Conservation (phyloP, 1,284 basidiomycete genomes). For the Cystobasidium pallidum region DNA sequence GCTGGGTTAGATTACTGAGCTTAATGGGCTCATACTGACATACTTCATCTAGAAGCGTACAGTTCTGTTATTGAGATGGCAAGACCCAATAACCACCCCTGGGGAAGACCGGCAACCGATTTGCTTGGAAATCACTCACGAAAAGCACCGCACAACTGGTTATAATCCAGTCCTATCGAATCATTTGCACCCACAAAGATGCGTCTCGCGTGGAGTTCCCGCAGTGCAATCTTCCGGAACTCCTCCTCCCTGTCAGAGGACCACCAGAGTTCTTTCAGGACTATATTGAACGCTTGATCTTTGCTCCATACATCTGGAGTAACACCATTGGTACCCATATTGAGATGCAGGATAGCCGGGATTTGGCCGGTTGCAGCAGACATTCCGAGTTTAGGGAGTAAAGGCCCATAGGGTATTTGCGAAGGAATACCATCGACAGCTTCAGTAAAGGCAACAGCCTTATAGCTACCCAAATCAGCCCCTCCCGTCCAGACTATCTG, state of each 20-base stretch:
- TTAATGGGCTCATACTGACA: no score
- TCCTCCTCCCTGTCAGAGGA: background rate
- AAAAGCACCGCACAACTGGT: background rate
- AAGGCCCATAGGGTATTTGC: background rate
- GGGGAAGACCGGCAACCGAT: no score
- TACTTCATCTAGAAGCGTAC: background rate
- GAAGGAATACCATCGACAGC: background rate
- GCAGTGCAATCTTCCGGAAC: constrained; percentile 3
- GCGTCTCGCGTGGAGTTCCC: background rate
- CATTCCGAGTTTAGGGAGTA: constrained; percentile 4
- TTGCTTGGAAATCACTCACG: background rate
- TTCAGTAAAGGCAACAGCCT: background rate
- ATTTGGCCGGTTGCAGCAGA: constrained; percentile 2
- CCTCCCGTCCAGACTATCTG: constrained; percentile 6
- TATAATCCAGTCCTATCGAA: background rate
- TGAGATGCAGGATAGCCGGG: background rate
- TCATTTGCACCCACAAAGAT: constrained; percentile 1
- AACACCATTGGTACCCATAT: background rate
- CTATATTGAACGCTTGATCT: background rate
- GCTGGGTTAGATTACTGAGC: no score
- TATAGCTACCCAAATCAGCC: background rate
- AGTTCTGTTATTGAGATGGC: background rate
- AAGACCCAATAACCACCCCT: no score
- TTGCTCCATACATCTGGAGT: background rate
- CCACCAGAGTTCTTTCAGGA: background rate